Base-by-base conservation (phyloP, 2,329 filamentous ascomycete species). In the Arachnopeziza araneosa region DNA sequence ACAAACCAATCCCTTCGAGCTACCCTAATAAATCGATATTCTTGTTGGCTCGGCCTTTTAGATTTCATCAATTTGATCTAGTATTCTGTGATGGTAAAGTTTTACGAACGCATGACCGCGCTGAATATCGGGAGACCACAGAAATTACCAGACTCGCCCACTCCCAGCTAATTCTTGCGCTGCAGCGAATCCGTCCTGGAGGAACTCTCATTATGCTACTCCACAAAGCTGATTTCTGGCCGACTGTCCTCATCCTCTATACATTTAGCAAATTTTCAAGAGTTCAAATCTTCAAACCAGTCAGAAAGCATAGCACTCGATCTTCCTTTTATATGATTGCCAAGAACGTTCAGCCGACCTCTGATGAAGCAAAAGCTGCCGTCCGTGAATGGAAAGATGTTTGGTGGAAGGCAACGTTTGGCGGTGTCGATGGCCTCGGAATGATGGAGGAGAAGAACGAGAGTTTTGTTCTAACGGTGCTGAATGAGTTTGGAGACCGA, bases 301-400 rank as follows among this genome's bases (percentile, higher is more conserved):
- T n/a, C 14, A 62, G 32, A 30, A 62, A 61, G 44, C 68, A 69
- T 55, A 58, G 52, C 12, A 63, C 55, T 6, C 60, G 65, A 30
- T 65, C 60, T 7, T 66, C 66, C 8, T 70, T 70, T 51, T 70
- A 70, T 57, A 57, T 70, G 49, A 58, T 70, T 50, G 68, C 68
- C 8, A 67, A 64, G 51, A 51, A 67, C 55, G 55, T 59, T 30
- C 22, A 60, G 17, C 49, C 57, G n/a, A 50, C 57, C 14, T 22
- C n/a, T 23, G 56, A 54, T n/a, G 50, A 23, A 32, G 63, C 60
- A 23, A 61, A 53, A 4, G 26, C 14, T 2, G 56, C 60, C 1
- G 55, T 67, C 21, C 17, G 54, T 14, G 48, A n/a, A 14, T 66
- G 66, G 66, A 66, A 65, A 53, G 49, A 52, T 12, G 49, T 14